Conservation (phyloP, 2,329 filamentous ascomycete species). For the Monosporascus sp. region DNA sequence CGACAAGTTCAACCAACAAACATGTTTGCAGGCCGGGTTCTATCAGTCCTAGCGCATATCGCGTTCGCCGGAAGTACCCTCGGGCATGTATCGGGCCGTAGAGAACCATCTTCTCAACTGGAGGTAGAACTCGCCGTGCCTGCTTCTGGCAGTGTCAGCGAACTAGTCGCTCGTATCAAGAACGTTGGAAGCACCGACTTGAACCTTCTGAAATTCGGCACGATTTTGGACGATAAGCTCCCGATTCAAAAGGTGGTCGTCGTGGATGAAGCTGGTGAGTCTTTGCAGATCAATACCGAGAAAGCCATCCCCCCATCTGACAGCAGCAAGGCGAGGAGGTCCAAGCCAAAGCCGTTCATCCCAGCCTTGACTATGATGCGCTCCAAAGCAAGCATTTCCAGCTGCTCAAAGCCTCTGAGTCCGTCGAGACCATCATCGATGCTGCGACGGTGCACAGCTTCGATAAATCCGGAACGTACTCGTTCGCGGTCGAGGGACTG, state of each 20-base stretch:
- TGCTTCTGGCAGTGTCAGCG: conserved; percentile 2
- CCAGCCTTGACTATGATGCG: conserved; percentile 13
- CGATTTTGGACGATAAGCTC: conserved; percentile 13
- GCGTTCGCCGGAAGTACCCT: not conserved
- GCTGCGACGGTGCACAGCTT: conserved; percentile 11
- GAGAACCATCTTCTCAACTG: conserved; percentile 1
- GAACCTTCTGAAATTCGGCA: conserved; percentile 16
- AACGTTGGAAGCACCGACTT: conserved; percentile 14
- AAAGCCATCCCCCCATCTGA: not conserved
- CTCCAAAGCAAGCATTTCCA: conserved; percentile 11
- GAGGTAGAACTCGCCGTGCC: conserved; percentile 8
- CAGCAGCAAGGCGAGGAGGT: conserved; percentile 4
- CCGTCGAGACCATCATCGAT: conserved; percentile 9
- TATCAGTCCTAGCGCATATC: not conserved
- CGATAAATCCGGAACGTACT: conserved; percentile 11
- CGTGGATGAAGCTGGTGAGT: conserved; percentile 9
- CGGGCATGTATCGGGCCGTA: not conserved
- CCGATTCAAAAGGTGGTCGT: conserved; percentile 11
- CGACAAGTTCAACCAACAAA: not conserved
- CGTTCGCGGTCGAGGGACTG: conserved; percentile 8
- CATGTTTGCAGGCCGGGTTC: not conserved
- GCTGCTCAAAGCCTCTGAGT: conserved; percentile 8
- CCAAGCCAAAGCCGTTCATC: conserved; percentile 11
- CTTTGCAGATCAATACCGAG: not conserved
- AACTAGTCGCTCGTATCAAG: conserved; percentile 14